Conservation (phyloP, 371 early-diverging fungal genomes). For the Umbelopsis sp. region DNA sequence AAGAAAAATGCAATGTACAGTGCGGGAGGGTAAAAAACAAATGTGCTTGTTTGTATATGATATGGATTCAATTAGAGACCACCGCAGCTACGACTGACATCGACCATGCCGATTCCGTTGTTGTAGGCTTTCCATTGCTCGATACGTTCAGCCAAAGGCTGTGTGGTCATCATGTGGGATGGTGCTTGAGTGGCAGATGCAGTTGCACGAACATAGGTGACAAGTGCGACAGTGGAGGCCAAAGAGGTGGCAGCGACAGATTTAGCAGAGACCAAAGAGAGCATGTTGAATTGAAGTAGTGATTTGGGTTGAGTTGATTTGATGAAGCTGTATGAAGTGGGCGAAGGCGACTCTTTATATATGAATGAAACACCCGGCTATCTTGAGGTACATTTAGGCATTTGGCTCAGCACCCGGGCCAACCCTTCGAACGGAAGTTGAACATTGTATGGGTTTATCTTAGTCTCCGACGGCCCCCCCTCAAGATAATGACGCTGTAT, state of each 20-base stretch:
- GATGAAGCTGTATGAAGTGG: neutral
- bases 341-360: neutral
- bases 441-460: neutral
- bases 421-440: neutral
- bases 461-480: neutral
- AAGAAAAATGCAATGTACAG: neutral
- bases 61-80: conserved; percentile 37
- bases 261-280: conserved; percentile 24
- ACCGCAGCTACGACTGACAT: conserved; percentile 52
- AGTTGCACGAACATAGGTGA: conserved; percentile 44
- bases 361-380: neutral
- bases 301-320: neutral
- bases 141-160: conserved; percentile 23
- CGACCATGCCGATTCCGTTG: conserved; percentile 49
- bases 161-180: conserved; percentile 36
- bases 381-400: neutral
- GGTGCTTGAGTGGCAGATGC: conserved; percentile 43
- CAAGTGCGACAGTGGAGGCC: conserved; percentile 46
- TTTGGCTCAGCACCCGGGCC: conserved; percentile 10
- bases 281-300: neutral
- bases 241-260: conserved; percentile 42
- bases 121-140: conserved; percentile 46
- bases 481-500: too few species aligned
- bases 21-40: neutral
- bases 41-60: neutral